Base-by-base conservation (phyloP, 805 yeast genomes). In the Candida pini region DNA sequence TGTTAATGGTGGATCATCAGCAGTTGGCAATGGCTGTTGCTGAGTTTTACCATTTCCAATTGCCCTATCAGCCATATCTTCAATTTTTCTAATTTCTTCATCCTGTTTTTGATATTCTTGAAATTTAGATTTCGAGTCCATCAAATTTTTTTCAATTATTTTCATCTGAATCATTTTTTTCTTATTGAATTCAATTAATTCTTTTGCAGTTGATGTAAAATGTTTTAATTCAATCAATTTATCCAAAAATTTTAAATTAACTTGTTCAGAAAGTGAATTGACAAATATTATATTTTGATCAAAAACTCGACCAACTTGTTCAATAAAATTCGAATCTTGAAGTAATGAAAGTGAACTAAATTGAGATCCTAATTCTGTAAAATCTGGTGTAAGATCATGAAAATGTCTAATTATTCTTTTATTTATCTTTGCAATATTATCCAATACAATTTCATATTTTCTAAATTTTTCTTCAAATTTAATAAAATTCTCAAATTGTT, bases 291-390 rank as follows among this genome's bases (percentile, higher is more conserved):
- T 78, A 25, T 72, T 76, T 26, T 79, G 72, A 56, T 92, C 97
- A 43, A 85, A 78, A 1, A 88, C 81, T 50, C 84, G 88, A 2
- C 97, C 97, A 19, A 87, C 74, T 42, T 78, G 76, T 53, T 92
- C 97, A 40, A 86, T 69, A 3, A 44, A 45, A 30, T 48, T 47
- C 4, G 63, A 60, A 36, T 59, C 61, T 33, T 62, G 60, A 8
- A 78, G 66, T 4, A 76, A 51, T 1, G 92, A 73, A 33, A 78
- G 61, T 2, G 73, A 57, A 42, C 74, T 75, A 48, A 72, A 66
- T 5, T 62, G 55, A 1, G 71, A 62, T 1, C 78, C 78, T n/a
- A 74, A 51, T 31, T 74, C 79, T 1, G 71, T 63, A 43, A 71
- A 63, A 33, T 74, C 78, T 17, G 53, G 58, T 3, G 75, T 59